Conservation (phyloP, 2,329 filamentous ascomycete genomes). For the Colletotrichum echinochloae region DNA sequence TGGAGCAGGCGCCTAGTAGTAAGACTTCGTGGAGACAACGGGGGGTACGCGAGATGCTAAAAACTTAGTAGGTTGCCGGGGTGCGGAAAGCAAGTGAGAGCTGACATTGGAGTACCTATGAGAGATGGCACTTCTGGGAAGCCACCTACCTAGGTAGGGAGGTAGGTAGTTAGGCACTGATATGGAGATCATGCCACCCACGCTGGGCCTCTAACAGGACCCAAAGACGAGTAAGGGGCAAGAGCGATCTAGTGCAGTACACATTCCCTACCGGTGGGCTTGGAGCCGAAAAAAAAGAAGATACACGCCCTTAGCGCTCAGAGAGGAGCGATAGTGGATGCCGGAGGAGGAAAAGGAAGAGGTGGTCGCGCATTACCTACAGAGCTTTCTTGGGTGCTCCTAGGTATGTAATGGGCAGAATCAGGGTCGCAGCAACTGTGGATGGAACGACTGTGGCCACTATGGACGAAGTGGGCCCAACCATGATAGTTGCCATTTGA, state of each 20-base stretch:
- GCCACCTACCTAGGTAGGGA: no score
- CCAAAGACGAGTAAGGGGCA: slow-evolving; percentile 3
- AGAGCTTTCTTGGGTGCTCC: no score
- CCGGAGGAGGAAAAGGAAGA: background rate
- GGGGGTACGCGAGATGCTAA: background rate
- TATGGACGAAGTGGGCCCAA: background rate
- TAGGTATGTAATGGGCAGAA: no score
- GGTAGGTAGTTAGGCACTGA: background rate
- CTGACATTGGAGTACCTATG: slow-evolving; percentile 9
- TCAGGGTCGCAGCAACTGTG: slow-evolving; percentile 14
- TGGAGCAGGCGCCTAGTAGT: slow-evolving; percentile 9
- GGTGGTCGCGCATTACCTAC: no score
- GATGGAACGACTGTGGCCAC: slow-evolving; percentile 17
- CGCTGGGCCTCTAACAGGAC: background rate
- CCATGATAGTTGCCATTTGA: slow-evolving; percentile 21
- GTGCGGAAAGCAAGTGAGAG: background rate
- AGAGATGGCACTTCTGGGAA: background rate
- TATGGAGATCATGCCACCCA: background rate
- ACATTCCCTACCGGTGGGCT: background rate
- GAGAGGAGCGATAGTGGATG: slow-evolving; percentile 1
- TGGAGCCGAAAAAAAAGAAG: slow-evolving; percentile 8
- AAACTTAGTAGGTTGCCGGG: background rate
- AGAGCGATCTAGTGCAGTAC: slow-evolving; percentile 4
- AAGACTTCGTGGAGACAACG: slow-evolving; percentile 4
- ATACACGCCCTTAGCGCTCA: background rate